Percentiles rank a stretch among this genome's conserved stretches.
These are phyloP conservation scores for Penicillium sp. DNA, from an alignment of 2,329 filamentous ascomycete genomes.

Conservation along the genomic window DNA sequence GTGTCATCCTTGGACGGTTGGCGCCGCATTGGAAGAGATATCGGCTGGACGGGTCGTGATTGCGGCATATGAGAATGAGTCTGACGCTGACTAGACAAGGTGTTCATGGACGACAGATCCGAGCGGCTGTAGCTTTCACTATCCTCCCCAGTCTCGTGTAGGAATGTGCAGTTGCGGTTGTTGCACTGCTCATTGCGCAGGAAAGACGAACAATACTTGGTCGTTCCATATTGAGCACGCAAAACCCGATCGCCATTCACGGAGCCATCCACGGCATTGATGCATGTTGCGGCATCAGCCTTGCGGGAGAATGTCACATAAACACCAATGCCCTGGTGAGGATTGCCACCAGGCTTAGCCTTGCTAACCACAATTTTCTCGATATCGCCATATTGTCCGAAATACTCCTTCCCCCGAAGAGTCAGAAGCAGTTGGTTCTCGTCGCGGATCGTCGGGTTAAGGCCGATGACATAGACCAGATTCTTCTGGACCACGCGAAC, in stretches of 20 bases:
- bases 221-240: conserved; percentile 75
- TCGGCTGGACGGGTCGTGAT: conserved; percentile 49
- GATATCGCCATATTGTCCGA: conserved; percentile 96
- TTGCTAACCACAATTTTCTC: conserved; percentile 99
- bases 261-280: conserved; percentile 85
- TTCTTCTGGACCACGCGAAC: conserved; percentile 98
- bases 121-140: conserved; percentile 94
- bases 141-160: conserved; percentile 97
- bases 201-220: conserved; percentile 98
- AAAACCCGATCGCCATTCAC: conserved; percentile 82
- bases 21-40: conserved; percentile 60
- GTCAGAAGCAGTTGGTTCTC: conserved; percentile 82
- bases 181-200: conserved; percentile 89
- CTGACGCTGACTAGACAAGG: conserved; percentile 70
- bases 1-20: conserved; percentile 70
- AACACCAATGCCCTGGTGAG: conserved; percentile 83
- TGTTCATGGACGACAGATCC: conserved; percentile 91
- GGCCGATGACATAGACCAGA: conserved; percentile 91
- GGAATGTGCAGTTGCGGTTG: conserved; percentile 95
- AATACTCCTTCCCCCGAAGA: conserved; percentile 84
- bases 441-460: conserved; percentile 86
- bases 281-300: conserved; percentile 83
- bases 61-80: conserved; percentile 48
- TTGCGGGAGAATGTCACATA: conserved; percentile 97
- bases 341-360: conserved; percentile 66